Percentiles rank a stretch among this genome's conserved stretches.
phyloP scores from a whole-genome alignment of 164 flowering plant species.

The Magnolia sinica region DNA sequence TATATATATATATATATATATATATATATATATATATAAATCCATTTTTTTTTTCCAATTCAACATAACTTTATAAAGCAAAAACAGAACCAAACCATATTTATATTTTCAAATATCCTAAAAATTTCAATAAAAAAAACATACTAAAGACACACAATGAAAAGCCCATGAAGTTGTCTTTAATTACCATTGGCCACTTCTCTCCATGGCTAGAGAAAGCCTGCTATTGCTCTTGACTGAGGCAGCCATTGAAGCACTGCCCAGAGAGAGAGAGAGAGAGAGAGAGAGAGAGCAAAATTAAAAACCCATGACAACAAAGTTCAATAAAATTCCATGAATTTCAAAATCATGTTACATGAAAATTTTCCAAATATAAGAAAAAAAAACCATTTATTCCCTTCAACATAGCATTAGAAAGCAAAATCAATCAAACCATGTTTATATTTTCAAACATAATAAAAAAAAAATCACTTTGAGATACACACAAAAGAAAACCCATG shows the following conservation, averaged over 20 bases:
- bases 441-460: background rate
- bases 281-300: background rate
- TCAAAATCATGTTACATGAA: background rate
- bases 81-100: background rate
- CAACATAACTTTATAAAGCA: background rate
- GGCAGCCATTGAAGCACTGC: slow-evolving; percentile 18
- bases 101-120: background rate
- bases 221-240: slow-evolving; percentile 27
- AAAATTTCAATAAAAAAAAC: background rate
- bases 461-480: background rate
- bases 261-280: too few species aligned
- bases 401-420: background rate
- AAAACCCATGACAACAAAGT: too few species aligned
- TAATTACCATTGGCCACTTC: too few species aligned
- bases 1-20: too few species aligned
- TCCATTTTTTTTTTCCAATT: background rate
- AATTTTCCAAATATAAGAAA: background rate
- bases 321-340: too few species aligned
- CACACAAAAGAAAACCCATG: background rate
- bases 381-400: background rate
- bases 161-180: background rate
- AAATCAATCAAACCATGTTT: background rate
- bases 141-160: background rate
- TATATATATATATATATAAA: too few species aligned
- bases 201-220: slow-evolving; percentile 23